Percentiles rank a stretch among this genome's conserved stretches.
Conservation (phyloP, 306 rosid genomes). For the Cucurbita ficifolia region DNA sequence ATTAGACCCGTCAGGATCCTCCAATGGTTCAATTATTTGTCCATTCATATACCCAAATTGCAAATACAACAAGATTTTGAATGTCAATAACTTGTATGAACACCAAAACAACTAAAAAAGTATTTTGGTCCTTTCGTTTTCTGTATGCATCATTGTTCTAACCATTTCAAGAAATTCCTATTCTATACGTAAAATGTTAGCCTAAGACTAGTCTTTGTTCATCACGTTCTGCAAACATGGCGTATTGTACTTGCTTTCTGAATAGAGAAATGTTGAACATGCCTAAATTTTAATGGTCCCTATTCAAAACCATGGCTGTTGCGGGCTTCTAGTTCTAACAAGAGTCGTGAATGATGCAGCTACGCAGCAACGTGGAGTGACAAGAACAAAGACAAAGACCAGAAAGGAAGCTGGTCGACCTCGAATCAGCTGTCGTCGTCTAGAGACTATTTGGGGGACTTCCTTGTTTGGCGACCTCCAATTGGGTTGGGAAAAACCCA, state of each 20-base stretch:
- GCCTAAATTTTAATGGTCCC: not conserved
- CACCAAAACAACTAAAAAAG: not conserved
- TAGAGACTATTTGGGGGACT: constrained; percentile 60
- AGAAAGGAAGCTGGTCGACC: constrained; percentile 30
- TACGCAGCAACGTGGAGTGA: constrained; percentile 88
- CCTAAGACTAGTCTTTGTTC: not conserved
- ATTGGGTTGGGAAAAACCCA: constrained; percentile 43
- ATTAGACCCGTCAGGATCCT: not conserved
- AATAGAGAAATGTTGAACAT: not conserved
- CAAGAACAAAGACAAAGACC: constrained; percentile 60
- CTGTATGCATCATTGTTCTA: not conserved
- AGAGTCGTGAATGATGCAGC: constrained; percentile 24
- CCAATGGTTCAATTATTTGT: not conserved
- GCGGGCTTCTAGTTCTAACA: not conserved
- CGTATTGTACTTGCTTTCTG: not conserved
- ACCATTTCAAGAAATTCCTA: not conserved
- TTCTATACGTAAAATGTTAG: not conserved
- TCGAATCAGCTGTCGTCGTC: constrained; percentile 67
- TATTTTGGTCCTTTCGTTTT: not conserved
- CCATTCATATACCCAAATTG: not conserved
- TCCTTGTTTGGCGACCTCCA: constrained; percentile 86
- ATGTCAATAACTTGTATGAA: not conserved
- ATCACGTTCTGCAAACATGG: not conserved
- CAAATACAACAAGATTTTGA: not conserved
- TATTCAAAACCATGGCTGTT: not conserved